Conservation (phyloP, 2,329 filamentous ascomycete genomes). For the Dichotomopilus funicola region DNA sequence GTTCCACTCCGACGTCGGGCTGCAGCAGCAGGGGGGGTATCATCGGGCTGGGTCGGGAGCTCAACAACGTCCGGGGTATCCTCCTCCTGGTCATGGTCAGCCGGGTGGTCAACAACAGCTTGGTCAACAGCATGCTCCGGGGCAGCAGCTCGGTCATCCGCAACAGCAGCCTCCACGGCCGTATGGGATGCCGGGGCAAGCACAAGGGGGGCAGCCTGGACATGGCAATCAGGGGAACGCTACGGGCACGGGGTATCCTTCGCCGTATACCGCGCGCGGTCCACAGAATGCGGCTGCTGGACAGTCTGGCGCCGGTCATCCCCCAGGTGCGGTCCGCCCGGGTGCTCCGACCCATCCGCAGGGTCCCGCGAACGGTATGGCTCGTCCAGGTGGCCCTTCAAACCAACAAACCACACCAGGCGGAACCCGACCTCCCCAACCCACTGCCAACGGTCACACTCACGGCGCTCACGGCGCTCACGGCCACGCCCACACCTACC, state of each 20-base stretch:
- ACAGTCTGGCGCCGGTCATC: slow-evolving; percentile 10
- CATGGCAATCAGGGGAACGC: slow-evolving; percentile 14
- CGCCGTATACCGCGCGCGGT: slow-evolving; percentile 26
- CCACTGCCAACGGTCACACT: not conserved
- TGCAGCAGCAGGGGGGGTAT: slow-evolving; percentile 13
- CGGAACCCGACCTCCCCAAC: slow-evolving; percentile 13
- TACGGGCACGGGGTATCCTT: slow-evolving; percentile 27
- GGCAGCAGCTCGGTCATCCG: slow-evolving; percentile 19
- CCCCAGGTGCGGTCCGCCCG: slow-evolving; percentile 14
- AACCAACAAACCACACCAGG: slow-evolving; percentile 2
- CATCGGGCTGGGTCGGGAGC: slow-evolving; percentile 16
- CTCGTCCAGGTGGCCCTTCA: slow-evolving; percentile 6
- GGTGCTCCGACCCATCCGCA: slow-evolving; percentile 7
- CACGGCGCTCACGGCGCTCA: too few relatives aligned
- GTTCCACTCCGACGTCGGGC: slow-evolving; percentile 22
- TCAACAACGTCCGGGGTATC: slow-evolving; percentile 17
- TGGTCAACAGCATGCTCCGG: slow-evolving; percentile 16
- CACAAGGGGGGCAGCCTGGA: slow-evolving; percentile 7
- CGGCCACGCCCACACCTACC: too few relatives aligned
- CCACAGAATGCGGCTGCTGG: slow-evolving; percentile 20
- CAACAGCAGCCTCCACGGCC: slow-evolving; percentile 18
- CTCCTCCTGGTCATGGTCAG: slow-evolving; percentile 6
- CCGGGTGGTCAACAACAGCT: slow-evolving; percentile 3
- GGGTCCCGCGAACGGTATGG: slow-evolving; percentile 17
- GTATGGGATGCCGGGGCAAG: slow-evolving; percentile 17